phyloP scores from a whole-genome alignment of 225 moss, liverwort and hornwort species.

The Marchantia polymorpha region DNA sequence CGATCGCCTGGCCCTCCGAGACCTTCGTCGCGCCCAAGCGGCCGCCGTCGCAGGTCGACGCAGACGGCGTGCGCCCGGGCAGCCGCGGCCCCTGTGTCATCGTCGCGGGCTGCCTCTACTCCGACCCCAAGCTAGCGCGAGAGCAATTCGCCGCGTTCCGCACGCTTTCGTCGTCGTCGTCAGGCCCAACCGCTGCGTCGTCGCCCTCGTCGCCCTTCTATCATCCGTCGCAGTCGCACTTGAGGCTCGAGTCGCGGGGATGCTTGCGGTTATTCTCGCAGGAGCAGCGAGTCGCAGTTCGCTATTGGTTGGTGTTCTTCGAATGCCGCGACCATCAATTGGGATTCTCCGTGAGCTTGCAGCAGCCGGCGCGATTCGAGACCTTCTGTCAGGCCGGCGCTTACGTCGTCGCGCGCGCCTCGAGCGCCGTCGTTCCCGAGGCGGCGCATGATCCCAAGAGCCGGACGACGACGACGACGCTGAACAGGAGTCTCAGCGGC shows the following conservation, averaged over 20 bases:
- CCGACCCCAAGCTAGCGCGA: slow-evolving; percentile 45
- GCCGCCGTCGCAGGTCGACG: no score
- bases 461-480: background rate
- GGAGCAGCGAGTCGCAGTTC: slow-evolving; percentile 39
- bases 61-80: slow-evolving; percentile 49
- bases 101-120: slow-evolving; percentile 65
- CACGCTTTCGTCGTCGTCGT: background rate
- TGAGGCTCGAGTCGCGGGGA: slow-evolving; percentile 22
- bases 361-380: slow-evolving; percentile 29
- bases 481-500: slow-evolving; percentile 8
- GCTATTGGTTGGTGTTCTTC: slow-evolving; percentile 59
- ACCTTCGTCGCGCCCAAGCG: background rate
- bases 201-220: background rate
- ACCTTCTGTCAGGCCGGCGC: background rate
- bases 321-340: slow-evolving; percentile 67
- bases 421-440: background rate
- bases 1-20: slow-evolving; percentile 33
- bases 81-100: slow-evolving; percentile 43
- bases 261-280: slow-evolving; percentile 12
- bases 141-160: slow-evolving; percentile 34
- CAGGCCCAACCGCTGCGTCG: background rate
- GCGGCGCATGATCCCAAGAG: background rate
- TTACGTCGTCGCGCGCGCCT: background rate
- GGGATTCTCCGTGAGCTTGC: slow-evolving; percentile 61
- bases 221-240: slow-evolving; percentile 5